Percentiles rank a stretch among this genome's conserved stretches.
phyloP scores from a whole-genome alignment of 2,329 filamentous ascomycete genomes.

The Pseudogymnoascus sp. region DNA sequence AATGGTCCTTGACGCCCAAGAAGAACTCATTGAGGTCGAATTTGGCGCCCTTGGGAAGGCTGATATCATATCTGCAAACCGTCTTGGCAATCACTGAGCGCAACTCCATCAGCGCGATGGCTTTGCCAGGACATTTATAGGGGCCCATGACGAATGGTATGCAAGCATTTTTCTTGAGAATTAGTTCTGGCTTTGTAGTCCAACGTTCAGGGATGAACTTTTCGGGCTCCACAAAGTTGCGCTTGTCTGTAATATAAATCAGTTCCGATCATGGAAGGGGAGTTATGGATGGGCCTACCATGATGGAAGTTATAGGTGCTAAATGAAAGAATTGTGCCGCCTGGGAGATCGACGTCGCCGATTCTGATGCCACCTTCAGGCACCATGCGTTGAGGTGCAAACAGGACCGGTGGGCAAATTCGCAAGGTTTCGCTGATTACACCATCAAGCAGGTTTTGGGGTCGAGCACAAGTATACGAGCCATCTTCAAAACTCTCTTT shows the following conservation, averaged over 20 bases:
- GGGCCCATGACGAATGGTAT: conserved; percentile 21
- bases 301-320: conserved; percentile 14
- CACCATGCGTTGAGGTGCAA: conserved; percentile 28
- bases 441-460: conserved; percentile 14
- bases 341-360: conserved; percentile 13
- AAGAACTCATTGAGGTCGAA: conserved; percentile 11
- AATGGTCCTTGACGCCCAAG: conserved; percentile 13
- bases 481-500: conserved; percentile 5
- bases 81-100: conserved; percentile 21
- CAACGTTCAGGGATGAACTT: conserved; percentile 29
- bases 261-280: not conserved
- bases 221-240: conserved; percentile 15
- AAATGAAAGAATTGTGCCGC: conserved; percentile 12
- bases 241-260: conserved; percentile 4
- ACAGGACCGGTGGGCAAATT: conserved; percentile 13
- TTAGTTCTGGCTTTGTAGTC: conserved; percentile 18
- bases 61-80: conserved; percentile 19
- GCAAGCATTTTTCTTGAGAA: conserved; percentile 22
- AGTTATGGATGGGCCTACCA: conserved; percentile 6
- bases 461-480: conserved; percentile 12
- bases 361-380: conserved; percentile 27
- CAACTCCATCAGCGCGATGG: conserved; percentile 28
- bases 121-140: conserved; percentile 28
- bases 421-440: conserved; percentile 19
- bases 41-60: conserved; percentile 17